These are phyloP conservation scores for Xylariaceae sp. DNA, from an alignment of 2,329 filamentous ascomycete genomes.

Conservation along the genomic window DNA sequence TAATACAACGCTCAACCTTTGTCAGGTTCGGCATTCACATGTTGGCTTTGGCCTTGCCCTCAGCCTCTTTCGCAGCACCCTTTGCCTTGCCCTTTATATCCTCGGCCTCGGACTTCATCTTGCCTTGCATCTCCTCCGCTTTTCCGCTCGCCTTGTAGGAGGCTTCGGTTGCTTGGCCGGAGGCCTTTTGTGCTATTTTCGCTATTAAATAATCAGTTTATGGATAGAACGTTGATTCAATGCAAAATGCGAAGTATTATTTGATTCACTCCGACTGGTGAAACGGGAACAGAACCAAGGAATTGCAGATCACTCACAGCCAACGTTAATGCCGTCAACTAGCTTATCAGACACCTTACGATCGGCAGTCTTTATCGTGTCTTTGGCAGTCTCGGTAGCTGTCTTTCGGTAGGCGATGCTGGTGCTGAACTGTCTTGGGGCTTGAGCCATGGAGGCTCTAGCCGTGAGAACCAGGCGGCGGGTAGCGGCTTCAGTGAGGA, in stretches of 20 bases:
- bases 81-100: conserved; percentile 34
- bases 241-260: neutral
- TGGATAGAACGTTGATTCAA: neutral
- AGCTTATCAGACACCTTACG: conserved; percentile 57
- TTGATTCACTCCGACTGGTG: too few species aligned
- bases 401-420: conserved; percentile 42
- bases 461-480: conserved; percentile 38
- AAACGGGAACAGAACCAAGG: too few species aligned
- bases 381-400: conserved; percentile 52
- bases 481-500: conserved; percentile 42
- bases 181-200: conserved; percentile 41
- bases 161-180: conserved; percentile 37
- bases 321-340: conserved; percentile 56
- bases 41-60: conserved; percentile 33
- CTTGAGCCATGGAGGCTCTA: conserved; percentile 31
- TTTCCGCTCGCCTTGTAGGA: conserved; percentile 31
- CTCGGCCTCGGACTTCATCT: conserved; percentile 23
- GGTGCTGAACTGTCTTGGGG: conserved; percentile 48
- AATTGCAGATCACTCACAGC: too few species aligned
- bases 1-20: too few species aligned
- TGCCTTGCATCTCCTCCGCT: conserved; percentile 27
- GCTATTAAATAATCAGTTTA: conserved; percentile 17
- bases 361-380: conserved; percentile 56
- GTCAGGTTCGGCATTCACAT: conserved; percentile 7
- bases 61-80: conserved; percentile 28